Percentiles rank a stretch among this genome's conserved stretches.
Conservation (phyloP, 352 stramenopile species). For the Stramenopiles sp. region DNA sequence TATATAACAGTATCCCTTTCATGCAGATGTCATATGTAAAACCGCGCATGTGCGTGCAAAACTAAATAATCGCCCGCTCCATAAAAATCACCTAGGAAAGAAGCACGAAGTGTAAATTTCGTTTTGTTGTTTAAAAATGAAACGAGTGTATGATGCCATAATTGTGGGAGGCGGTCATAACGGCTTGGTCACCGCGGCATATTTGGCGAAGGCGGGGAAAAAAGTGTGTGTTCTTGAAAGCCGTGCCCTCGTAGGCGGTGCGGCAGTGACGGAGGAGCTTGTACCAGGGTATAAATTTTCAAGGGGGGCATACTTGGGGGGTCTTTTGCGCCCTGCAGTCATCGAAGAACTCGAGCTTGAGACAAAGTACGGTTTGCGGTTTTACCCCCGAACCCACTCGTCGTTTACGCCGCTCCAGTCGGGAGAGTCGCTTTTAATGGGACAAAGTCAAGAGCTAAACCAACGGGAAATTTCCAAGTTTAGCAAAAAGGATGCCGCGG, state of each 20-base stretch:
- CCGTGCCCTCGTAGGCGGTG: constrained; percentile 53
- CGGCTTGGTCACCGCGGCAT: constrained; percentile 56
- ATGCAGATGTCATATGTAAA: too few species aligned
- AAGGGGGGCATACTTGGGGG: constrained; percentile 64
- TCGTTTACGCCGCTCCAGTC: constrained; percentile 55
- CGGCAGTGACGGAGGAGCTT: constrained; percentile 67
- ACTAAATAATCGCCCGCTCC: too few species aligned
- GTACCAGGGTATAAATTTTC: constrained; percentile 68
- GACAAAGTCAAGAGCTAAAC: constrained; percentile 44
- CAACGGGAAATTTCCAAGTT: constrained; percentile 48
- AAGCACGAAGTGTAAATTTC: too few species aligned
- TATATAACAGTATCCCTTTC: too few species aligned
- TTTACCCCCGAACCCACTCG: constrained; percentile 40
- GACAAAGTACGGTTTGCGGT: constrained; percentile 46
- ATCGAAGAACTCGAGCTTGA: constrained; percentile 60
- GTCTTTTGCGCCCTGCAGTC: constrained; percentile 60
- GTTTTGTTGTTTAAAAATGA: too few species aligned
- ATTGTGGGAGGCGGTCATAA: constrained; percentile 66
- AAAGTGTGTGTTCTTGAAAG: constrained; percentile 62
- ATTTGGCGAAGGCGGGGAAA: constrained; percentile 52
- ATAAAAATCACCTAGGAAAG: too few species aligned
- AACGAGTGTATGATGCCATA: constrained; percentile 36
- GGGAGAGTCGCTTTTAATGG: constrained; percentile 48
- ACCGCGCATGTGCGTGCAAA: too few species aligned
- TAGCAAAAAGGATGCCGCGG: constrained; percentile 41